Percentiles rank a stretch among this genome's conserved stretches.
These are phyloP conservation scores for Helicocarpus griseus DNA, from an alignment of 2,329 filamentous ascomycete species.

Conservation along the genomic window DNA sequence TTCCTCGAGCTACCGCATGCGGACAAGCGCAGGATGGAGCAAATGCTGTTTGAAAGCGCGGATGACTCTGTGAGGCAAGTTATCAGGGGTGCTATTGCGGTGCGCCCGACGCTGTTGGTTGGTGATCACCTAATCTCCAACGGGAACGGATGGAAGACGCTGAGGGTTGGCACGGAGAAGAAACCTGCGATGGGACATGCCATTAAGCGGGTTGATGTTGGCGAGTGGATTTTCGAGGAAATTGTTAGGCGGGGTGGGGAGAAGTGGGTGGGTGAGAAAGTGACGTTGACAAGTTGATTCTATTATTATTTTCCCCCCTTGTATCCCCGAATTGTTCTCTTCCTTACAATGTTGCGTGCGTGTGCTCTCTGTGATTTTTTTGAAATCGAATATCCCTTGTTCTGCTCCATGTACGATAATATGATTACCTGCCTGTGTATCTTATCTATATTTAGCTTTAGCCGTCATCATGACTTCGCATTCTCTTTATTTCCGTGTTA, in stretches of 20 bases:
- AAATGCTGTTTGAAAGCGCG: conserved; percentile 14
- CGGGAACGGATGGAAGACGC: conserved; percentile 14
- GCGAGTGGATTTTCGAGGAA: conserved; percentile 22
- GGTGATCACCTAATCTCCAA: conserved; percentile 12
- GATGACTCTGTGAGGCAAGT: conserved; percentile 12
- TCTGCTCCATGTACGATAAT: too few species aligned
- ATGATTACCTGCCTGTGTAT: too few species aligned
- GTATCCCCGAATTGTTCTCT: background rate
- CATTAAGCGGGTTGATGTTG: conserved; percentile 22
- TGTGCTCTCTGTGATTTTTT: too few species aligned
- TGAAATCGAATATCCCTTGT: too few species aligned
- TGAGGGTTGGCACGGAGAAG: conserved; percentile 18
- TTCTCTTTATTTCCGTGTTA: too few species aligned
- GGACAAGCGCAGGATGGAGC: conserved; percentile 17
- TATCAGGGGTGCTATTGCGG: conserved; percentile 13
- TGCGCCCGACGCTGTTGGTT: conserved; percentile 20
- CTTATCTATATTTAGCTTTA: too few species aligned
- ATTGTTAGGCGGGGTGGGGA: conserved; percentile 13
- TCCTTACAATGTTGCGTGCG: too few species aligned
- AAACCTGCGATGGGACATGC: conserved; percentile 20
- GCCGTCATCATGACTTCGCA: too few species aligned
- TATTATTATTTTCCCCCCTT: background rate
- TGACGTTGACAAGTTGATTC: conserved; percentile 14
- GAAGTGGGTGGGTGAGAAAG: conserved; percentile 16
- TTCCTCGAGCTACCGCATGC: conserved; percentile 18